Evolutionary conservation across 305 asterid species (phyloP).

Genomic region (Stenogyne calaminthoides): DNA sequence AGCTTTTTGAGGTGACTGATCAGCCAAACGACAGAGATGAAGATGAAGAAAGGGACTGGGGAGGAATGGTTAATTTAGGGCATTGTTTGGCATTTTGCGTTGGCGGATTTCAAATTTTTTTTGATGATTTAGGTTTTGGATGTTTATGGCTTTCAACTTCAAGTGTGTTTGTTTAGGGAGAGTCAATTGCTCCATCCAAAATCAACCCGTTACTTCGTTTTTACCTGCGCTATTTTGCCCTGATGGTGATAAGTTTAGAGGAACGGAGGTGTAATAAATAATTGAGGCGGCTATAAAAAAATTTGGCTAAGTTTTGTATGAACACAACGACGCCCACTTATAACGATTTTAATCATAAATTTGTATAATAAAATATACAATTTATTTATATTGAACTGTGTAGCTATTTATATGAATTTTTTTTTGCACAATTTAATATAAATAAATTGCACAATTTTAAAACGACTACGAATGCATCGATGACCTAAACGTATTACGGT

Average conservation of each 20-base stretch:
- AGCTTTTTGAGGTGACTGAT: constrained; percentile 35
- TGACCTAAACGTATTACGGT: no score
- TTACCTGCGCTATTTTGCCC: neutral
- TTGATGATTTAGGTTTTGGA: constrained; percentile 8
- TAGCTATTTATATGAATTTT: no score
- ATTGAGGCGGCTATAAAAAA: no score
- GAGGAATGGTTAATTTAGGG: constrained; percentile 21
- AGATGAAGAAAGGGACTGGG: constrained; percentile 27
- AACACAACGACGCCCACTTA: no score
- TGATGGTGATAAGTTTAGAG: neutral
- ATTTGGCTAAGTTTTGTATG: no score
- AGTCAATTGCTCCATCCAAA: constrained; percentile 10
- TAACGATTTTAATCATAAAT: no score
- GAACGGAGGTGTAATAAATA: no score
- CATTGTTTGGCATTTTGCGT: constrained; percentile 34
- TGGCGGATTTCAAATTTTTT: neutral
- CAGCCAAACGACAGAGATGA: constrained; percentile 11
- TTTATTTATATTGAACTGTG: no score
- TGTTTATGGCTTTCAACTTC: neutral
- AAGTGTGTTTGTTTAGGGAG: neutral
- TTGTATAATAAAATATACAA: no score
- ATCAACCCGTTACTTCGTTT: neutral
- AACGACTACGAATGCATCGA: no score
- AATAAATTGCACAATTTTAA: no score
- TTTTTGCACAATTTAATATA: no score